Conservation (phyloP, 1,139 yeast species). For the Lodderomyces parapsilosis region DNA sequence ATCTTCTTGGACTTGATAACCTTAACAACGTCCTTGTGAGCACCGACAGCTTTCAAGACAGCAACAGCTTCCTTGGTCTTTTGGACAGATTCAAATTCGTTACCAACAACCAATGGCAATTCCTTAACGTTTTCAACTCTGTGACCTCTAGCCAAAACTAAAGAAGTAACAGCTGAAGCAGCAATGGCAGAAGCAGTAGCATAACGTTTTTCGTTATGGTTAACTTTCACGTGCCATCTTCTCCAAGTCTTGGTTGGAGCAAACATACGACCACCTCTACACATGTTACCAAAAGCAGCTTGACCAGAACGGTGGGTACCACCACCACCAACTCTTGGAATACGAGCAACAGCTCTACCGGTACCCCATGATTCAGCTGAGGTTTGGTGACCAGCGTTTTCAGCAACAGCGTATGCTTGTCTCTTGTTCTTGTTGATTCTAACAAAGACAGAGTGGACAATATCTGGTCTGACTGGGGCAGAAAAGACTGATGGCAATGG, state of each 20-base stretch:
- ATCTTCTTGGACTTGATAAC: conserved; percentile 97
- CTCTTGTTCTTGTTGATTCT: conserved; percentile 99
- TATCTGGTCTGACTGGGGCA: conserved; percentile 99
- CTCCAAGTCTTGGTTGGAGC: conserved; percentile 99
- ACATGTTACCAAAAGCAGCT: conserved; percentile 99
- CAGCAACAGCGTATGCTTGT: conserved; percentile 99
- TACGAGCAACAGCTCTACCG: conserved; percentile 99
- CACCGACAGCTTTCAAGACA: conserved; percentile 97
- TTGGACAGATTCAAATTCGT: conserved; percentile 87
- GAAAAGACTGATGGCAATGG: conserved; percentile 98
- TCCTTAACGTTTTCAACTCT: conserved; percentile 97
- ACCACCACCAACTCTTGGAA: conserved; percentile 99
- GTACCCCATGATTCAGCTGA: conserved; percentile 99
- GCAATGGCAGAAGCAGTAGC: conserved; percentile 99
- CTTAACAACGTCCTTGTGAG: conserved; percentile 97
- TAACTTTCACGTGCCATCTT: conserved; percentile 99
- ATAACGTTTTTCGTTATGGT: conserved; percentile 99
- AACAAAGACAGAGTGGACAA: conserved; percentile 98
- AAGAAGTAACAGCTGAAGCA: conserved; percentile 97
- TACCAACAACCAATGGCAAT: conserved; percentile 96
- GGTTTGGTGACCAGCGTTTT: conserved; percentile 99
- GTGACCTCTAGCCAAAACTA: conserved; percentile 99
- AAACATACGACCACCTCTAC: conserved; percentile 99
- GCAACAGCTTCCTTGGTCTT: conserved; percentile 99
- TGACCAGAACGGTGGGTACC: conserved; percentile 99